These are phyloP conservation scores for Pythium pyrilobum DNA, from an alignment of 352 stramenopile species.

Conservation along the genomic window DNA sequence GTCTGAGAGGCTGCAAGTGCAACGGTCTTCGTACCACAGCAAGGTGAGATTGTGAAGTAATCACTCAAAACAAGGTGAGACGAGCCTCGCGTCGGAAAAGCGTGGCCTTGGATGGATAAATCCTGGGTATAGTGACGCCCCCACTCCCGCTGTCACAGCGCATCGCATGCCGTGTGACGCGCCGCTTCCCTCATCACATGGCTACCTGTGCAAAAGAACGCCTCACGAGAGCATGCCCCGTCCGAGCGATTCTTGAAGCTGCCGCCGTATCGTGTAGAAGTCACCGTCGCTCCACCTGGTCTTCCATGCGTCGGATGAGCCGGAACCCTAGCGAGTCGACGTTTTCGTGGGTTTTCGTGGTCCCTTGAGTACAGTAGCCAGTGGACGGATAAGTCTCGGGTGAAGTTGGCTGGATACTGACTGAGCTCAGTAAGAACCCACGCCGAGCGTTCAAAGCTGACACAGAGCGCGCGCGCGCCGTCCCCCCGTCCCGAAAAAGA, in stretches of 20 bases:
- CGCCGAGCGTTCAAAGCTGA: no score
- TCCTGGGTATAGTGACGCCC: background rate
- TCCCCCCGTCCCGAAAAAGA: background rate
- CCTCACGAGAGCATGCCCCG: no score
- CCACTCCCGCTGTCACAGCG: no score
- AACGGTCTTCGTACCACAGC: background rate
- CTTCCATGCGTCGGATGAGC: background rate
- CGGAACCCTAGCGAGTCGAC: background rate
- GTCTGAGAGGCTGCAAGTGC: constrained; percentile 15
- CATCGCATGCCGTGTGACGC: no score
- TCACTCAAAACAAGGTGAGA: constrained; percentile 6
- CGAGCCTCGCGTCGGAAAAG: background rate
- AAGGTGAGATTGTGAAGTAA: background rate
- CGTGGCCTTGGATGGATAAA: background rate
- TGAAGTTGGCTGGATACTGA: background rate
- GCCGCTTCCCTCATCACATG: no score
- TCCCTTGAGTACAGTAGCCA: background rate
- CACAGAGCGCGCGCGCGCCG: no score
- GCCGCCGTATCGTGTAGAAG: no score
- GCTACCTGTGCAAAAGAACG: no score
- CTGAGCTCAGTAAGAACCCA: background rate
- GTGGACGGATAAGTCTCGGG: background rate
- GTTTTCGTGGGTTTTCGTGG: no score
- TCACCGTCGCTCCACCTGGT: no score
- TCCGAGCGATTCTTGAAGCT: no score